Base-by-base conservation (phyloP, 768 basidiomycete species). In the Podaxis sp. region DNA sequence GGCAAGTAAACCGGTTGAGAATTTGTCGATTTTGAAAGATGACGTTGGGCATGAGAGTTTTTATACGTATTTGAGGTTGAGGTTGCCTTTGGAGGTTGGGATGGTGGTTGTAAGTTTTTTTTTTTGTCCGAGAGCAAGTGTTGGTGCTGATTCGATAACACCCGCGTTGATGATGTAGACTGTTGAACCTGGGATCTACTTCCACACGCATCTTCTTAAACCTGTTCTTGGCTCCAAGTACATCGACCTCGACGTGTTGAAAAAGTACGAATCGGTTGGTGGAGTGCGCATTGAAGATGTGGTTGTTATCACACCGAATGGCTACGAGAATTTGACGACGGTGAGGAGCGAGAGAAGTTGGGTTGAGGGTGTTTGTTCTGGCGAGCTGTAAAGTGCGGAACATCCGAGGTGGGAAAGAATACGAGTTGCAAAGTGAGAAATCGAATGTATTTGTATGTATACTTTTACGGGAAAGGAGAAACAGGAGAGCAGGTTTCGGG, bases 281-380 rank as follows among this genome's bases (percentile, higher is more conserved):
- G 96, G 95, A 0, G 90, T 98, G 1, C 77, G 95, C 54, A 95
- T 98, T 64, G 96, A 98, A 72, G 96, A 98, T 70, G 93, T 90
- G 28, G 82, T 98, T 3, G 72, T 91, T 5, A 86, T 99, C 63
- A 93, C 86, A 0, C 72, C 78, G 60, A 77, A 80, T 11, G 91
- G 91, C 5, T 84, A 81, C 66, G 87, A 93, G 76, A 96, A 95
- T 73, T 68, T 97, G 63, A 97, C 96, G 0, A 89, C 87, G 5
- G 90, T 93, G 9, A 82, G 78, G 58, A 93, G 93, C 70, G 93
- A 92, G 59, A 82, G 89, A 3, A 85, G 80, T 2, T 94, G 91
- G 86, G 68, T 98, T 6, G 96, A 98, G 71, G 79, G 73, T 2
- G 79, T 95, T 1, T 95, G 92, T 67, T 88, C 89, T 36, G 93